Evolutionary conservation across 2,329 filamentous ascomycete species (phyloP), one percentile per base, ranked within the genome.

Genomic region (Clathrospora elynae): DNA sequence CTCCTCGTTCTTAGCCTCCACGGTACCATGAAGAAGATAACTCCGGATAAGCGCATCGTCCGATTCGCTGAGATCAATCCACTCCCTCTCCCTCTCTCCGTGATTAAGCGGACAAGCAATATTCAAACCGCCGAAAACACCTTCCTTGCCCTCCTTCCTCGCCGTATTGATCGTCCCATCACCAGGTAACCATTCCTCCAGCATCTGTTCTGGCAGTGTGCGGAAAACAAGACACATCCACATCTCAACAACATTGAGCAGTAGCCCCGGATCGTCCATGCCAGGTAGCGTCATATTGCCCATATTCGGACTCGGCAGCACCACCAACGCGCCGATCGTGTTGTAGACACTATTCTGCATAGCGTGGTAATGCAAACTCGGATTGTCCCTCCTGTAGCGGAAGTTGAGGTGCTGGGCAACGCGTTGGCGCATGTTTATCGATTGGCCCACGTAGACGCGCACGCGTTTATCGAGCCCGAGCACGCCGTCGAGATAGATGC

Each of bases 231-330:
- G 48, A 42, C 55, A 52, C 48, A 62, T 63, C 64, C 66, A 69
- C 63, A 67, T 67, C 35, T 71, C 67, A 11, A 70, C 29, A 5
- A 71, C 29, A 42, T 70, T 70, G 8, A 68, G 28, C 2, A 68
- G 13, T 3, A 70, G 23, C 2, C 42, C 53, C 3, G 55, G 55
- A 16, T 49, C 48, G 8, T 67, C 64, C 58, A 64, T 64, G 0
- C 62, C 62, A 0, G 53, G 53, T 5, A 61, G 29, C 5, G 29
- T 25, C 7, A 53, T 46, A 14, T 49, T 50, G 6, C 35, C 50
- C 39, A 40, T 49, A 8, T 30, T 33, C 3, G 34, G 34, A 2
- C 38, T 32, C 0, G 62, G 62, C 0, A 65, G 23, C 1, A 41
- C 29, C 2, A 59, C 59, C 2, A 70, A 39, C 5, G 60, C 35